These are phyloP conservation scores for Cicer yamashitae DNA, from an alignment of 306 rosid genomes.

Conservation along the genomic window DNA sequence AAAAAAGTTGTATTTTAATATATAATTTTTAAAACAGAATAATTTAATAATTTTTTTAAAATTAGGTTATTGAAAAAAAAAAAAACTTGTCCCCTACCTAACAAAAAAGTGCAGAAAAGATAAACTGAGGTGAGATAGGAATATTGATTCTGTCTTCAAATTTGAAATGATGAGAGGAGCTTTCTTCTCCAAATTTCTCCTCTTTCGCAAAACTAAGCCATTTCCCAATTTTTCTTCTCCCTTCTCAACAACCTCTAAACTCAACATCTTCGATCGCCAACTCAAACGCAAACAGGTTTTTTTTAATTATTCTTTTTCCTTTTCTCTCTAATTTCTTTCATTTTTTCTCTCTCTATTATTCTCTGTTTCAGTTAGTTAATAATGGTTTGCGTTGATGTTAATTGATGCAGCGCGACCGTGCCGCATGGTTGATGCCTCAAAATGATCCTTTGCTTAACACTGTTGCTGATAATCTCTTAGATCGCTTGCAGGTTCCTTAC, in stretches of 20 bases:
- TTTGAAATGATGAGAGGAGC: constrained; percentile 49
- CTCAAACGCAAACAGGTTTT: constrained; percentile 76
- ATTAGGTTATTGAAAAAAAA: too few relatives aligned
- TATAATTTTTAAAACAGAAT: too few relatives aligned
- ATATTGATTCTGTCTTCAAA: not conserved
- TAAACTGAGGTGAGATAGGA: not conserved
- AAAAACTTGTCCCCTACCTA: too few relatives aligned
- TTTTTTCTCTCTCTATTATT: not conserved
- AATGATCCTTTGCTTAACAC: constrained; percentile 73
- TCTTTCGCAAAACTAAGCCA: constrained; percentile 1
- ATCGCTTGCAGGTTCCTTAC: constrained; percentile 73
- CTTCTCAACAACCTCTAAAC: constrained; percentile 59
- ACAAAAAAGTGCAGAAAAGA: too few relatives aligned
- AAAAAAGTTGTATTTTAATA: too few relatives aligned
- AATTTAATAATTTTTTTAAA: too few relatives aligned
- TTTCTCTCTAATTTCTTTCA: not conserved
- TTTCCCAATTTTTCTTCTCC: constrained; percentile 19
- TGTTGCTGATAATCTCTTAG: constrained; percentile 77
- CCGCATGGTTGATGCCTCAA: constrained; percentile 83
- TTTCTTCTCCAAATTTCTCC: not conserved
- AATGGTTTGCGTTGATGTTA: not conserved
- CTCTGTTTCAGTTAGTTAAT: too few relatives aligned
- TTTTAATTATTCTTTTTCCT: too few relatives aligned
- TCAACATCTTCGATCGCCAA: constrained; percentile 76
- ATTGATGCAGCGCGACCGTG: constrained; percentile 77